Evolutionary conservation across 2,329 filamentous ascomycete genomes (phyloP).

Genomic region (Botrytis sinoallii): DNA sequence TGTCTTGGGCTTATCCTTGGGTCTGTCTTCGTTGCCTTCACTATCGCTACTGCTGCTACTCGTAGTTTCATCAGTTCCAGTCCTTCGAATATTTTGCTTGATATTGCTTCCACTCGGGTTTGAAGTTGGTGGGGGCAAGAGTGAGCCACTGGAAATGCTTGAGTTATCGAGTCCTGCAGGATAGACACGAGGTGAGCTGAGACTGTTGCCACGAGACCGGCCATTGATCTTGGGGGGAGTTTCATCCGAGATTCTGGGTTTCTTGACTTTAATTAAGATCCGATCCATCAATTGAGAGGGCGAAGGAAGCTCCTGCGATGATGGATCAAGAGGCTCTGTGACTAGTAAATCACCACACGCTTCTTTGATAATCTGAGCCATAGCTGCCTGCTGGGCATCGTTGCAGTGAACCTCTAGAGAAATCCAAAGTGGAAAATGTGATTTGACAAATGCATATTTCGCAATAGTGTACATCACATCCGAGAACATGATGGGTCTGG

Average conservation of each 20-base stretch:
- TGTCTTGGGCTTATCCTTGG: slow-evolving; percentile 58
- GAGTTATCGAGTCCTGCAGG: slow-evolving; percentile 59
- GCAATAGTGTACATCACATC: slow-evolving; percentile 93
- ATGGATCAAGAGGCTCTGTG: slow-evolving; percentile 68
- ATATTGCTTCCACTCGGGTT: slow-evolving; percentile 21
- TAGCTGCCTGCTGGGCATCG: slow-evolving; percentile 74
- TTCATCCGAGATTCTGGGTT: slow-evolving; percentile 49
- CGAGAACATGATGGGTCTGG: slow-evolving; percentile 81
- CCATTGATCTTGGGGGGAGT: slow-evolving; percentile 45
- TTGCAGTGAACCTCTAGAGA: slow-evolving; percentile 96
- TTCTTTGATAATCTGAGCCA: slow-evolving; percentile 86
- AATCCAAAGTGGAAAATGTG: slow-evolving; percentile 86
- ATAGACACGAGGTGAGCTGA: slow-evolving; percentile 73
- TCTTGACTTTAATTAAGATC: slow-evolving; percentile 94
- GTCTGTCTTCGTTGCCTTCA: slow-evolving; percentile 46
- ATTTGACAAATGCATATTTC: slow-evolving; percentile 87
- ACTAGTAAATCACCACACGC: slow-evolving; percentile 80
- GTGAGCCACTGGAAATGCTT: slow-evolving; percentile 49
- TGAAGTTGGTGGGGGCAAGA: slow-evolving; percentile 43
- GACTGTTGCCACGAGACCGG: slow-evolving; percentile 62
- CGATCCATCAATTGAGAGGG: slow-evolving; percentile 80
- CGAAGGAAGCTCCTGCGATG: slow-evolving; percentile 69
- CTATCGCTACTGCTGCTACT: slow-evolving; percentile 80
- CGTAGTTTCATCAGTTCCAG: slow-evolving; percentile 52
- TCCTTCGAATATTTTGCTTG: slow-evolving; percentile 26